These are phyloP conservation scores for Dipteronia dyeriana DNA, from an alignment of 345 rosid genomes.

Conservation along the genomic window DNA sequence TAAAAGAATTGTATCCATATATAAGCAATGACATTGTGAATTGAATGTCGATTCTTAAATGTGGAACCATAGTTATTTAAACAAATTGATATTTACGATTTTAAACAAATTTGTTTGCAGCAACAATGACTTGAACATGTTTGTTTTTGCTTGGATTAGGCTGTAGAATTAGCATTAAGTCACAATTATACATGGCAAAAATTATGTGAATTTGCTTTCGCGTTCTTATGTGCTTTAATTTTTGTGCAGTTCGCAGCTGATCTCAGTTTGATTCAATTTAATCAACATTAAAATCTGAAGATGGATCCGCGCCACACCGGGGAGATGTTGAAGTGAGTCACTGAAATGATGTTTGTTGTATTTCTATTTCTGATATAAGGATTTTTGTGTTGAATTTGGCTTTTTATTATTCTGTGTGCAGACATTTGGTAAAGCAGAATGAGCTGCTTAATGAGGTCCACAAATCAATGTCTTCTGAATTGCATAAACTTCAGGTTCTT, in stretches of 20 bases:
- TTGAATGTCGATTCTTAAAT: too few species aligned
- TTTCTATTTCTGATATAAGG: background rate
- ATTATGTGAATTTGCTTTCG: background rate
- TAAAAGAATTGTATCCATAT: too few species aligned
- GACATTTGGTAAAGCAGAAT: conserved; percentile 65
- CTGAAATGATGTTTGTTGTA: background rate
- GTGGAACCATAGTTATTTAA: too few species aligned
- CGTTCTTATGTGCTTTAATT: conserved; percentile 18
- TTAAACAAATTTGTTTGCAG: too few species aligned
- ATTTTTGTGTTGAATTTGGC: background rate
- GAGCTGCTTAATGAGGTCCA: conserved; percentile 49
- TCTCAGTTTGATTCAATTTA: background rate
- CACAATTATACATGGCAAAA: background rate
- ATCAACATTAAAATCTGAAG: background rate
- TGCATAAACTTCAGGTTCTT: conserved; percentile 56
- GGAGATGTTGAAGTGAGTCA: conserved; percentile 35
- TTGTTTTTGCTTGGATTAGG: background rate
- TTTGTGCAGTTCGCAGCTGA: background rate
- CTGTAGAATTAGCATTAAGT: background rate
- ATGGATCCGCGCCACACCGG: conserved; percentile 42
- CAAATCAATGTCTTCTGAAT: conserved; percentile 45
- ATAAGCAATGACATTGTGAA: too few species aligned
- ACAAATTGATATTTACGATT: too few species aligned
- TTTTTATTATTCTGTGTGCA: conserved; percentile 8
- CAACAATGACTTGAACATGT: too few species aligned